These are phyloP conservation scores for Aleurites moluccanus DNA, from an alignment of 441 rosid species.

Conservation along the genomic window DNA sequence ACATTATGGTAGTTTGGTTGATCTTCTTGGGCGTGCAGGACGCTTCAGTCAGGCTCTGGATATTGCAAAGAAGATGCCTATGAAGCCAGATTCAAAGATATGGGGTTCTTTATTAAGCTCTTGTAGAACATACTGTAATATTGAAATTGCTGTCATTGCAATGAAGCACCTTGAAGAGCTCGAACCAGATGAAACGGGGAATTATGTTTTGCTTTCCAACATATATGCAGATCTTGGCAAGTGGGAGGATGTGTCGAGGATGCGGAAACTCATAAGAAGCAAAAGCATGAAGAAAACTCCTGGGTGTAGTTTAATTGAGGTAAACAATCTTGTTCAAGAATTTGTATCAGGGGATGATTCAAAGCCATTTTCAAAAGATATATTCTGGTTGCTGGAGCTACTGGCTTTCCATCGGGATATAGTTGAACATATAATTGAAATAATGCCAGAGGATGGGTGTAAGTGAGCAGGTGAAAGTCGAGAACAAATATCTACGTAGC, in stretches of 20 bases:
- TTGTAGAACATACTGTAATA: conserved; percentile 49
- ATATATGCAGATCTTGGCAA: conserved; percentile 56
- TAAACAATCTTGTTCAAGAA: conserved; percentile 51
- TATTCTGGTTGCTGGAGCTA: conserved; percentile 40
- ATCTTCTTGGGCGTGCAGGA: conserved; percentile 58
- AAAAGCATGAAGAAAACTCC: conserved; percentile 52
- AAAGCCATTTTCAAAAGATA: conserved; percentile 46
- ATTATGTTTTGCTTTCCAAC: conserved; percentile 50
- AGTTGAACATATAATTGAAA: conserved; percentile 6
- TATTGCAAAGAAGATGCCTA: conserved; percentile 42
- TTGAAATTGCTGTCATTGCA: conserved; percentile 47
- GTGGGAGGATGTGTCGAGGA: conserved; percentile 46
- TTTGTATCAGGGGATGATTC: conserved; percentile 49
- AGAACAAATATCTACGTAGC: background rate
- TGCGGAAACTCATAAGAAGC: conserved; percentile 45
- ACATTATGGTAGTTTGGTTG: conserved; percentile 58
- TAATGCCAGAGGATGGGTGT: conserved; percentile 15
- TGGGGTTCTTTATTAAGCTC: conserved; percentile 60
- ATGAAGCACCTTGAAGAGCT: conserved; percentile 49
- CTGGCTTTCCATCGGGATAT: conserved; percentile 31
- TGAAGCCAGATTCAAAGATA: conserved; percentile 57
- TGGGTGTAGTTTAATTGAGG: conserved; percentile 55
- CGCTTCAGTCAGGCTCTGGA: conserved; percentile 39
- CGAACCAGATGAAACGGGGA: conserved; percentile 58
- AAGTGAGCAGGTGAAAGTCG: background rate